phyloP scores from a whole-genome alignment of 768 basidiomycete genomes.

The Mrakia gelida region DNA sequence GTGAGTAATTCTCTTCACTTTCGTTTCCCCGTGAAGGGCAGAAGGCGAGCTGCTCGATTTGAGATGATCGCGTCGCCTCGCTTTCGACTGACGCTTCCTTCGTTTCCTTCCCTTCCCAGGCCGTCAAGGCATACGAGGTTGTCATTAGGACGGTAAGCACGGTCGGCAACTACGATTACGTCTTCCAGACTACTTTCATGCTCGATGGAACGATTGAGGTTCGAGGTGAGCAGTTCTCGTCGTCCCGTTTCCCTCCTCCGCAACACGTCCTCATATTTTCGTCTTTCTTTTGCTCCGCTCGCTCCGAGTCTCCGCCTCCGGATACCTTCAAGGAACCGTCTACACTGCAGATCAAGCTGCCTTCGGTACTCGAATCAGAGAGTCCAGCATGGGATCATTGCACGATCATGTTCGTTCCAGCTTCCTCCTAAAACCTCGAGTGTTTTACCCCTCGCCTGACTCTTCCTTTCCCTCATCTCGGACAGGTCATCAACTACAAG shows the following conservation, averaged over 20 bases:
- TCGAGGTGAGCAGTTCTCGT: slow-evolving; percentile 37
- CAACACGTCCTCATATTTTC: not conserved
- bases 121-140: slow-evolving; percentile 57
- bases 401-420: slow-evolving; percentile 55
- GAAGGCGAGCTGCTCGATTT: too few relatives aligned
- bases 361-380: slow-evolving; percentile 58
- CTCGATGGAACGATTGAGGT: slow-evolving; percentile 66
- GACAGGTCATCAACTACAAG: slow-evolving; percentile 51
- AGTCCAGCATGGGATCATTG: slow-evolving; percentile 60
- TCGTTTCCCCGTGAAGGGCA: too few relatives aligned
- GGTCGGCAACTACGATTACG: slow-evolving; percentile 65
- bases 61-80: too few relatives aligned
- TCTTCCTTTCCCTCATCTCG: not conserved
- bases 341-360: not conserved
- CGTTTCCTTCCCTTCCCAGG: too few relatives aligned
- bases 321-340: slow-evolving; percentile 59
- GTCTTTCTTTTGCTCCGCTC: not conserved
- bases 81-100: too few relatives aligned
- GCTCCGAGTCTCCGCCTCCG: slow-evolving; percentile 55
- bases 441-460: not conserved
- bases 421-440: too few relatives aligned
- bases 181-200: slow-evolving; percentile 49
- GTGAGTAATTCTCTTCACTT: not conserved
- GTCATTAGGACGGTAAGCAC: slow-evolving; percentile 58
- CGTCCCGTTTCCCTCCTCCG: too few relatives aligned